phyloP scores from a whole-genome alignment of 177 flowering plant genomes.

The Vitis hybrid region DNA sequence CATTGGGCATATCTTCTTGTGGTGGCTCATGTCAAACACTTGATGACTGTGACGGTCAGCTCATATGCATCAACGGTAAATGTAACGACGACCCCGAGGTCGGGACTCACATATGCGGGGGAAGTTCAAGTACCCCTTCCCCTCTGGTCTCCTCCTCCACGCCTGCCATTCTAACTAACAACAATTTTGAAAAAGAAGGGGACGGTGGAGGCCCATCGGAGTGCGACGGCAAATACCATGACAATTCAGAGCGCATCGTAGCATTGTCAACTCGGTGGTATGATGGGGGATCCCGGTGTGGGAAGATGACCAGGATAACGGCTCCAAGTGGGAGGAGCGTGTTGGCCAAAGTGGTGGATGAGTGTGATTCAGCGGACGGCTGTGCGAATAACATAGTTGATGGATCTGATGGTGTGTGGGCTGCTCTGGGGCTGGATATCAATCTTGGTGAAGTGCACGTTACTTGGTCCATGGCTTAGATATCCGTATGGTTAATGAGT shows the following conservation, averaged over 20 bases:
- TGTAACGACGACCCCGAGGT: conserved; percentile 41
- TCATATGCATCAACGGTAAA: conserved; percentile 33
- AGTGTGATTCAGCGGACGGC: conserved; percentile 34
- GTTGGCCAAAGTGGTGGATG: conserved; percentile 39
- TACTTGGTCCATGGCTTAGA: conserved; percentile 42
- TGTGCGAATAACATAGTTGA: conserved; percentile 47
- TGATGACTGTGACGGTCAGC: conserved; percentile 35
- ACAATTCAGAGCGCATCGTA: conserved; percentile 24
- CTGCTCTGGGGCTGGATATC: conserved; percentile 24
- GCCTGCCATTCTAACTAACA: conserved; percentile 24
- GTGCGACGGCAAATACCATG: conserved; percentile 31
- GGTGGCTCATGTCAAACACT: conserved; percentile 32
- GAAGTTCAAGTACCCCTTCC: conserved; percentile 2
- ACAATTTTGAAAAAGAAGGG: conserved; percentile 27
- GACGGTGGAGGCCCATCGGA: conserved; percentile 33
- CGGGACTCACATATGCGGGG: conserved; percentile 23
- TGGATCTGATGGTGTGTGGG: conserved; percentile 51
- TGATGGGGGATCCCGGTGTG: conserved; percentile 25
- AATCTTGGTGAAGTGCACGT: conserved; percentile 17
- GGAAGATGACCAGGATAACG: conserved; percentile 28
- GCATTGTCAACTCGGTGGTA: conserved; percentile 57
- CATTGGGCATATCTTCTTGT: conserved; percentile 32
- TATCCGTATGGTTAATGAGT: neutral
- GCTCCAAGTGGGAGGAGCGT: conserved; percentile 30
- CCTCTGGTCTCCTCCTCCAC: conserved; percentile 36